Evolutionary conservation across 179 eudicot species (phyloP).

Genomic region (Heliamphora ciliata): DNA sequence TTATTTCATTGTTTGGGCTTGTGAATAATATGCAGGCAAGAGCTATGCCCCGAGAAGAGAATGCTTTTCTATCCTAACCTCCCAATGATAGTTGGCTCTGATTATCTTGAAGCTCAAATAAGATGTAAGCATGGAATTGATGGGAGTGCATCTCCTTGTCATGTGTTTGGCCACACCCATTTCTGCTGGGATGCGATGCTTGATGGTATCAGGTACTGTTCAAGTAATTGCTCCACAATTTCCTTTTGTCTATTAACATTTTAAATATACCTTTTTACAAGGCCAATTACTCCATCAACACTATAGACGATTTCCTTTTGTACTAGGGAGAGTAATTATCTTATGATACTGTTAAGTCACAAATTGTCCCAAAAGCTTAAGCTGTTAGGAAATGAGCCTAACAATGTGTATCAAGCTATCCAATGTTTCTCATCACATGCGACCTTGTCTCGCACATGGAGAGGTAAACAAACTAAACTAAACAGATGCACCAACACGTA

Average conservation of each 20-base stretch:
- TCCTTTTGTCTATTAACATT: not conserved
- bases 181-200: slow-evolving; percentile 61
- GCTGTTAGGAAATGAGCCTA: no score
- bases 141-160: slow-evolving; percentile 44
- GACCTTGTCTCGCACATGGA: no score
- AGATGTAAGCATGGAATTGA: slow-evolving; percentile 48
- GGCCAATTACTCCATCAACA: not conserved
- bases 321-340: not conserved
- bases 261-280: not conserved
- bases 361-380: no score
- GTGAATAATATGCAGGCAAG: slow-evolving; percentile 34
- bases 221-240: not conserved
- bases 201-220: slow-evolving; percentile 47
- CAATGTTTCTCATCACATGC: no score
- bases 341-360: not conserved
- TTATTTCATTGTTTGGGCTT: not conserved
- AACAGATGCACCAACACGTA: no score
- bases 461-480: no score
- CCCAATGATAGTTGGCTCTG: slow-evolving; percentile 64
- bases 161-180: slow-evolving; percentile 78
- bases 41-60: slow-evolving; percentile 69
- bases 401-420: no score
- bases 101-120: slow-evolving; percentile 53
- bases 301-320: not conserved
- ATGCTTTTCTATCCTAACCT: slow-evolving; percentile 75